Conservation (phyloP, 139 green algal genomes). For the Astrephomene gubernaculifera region DNA sequence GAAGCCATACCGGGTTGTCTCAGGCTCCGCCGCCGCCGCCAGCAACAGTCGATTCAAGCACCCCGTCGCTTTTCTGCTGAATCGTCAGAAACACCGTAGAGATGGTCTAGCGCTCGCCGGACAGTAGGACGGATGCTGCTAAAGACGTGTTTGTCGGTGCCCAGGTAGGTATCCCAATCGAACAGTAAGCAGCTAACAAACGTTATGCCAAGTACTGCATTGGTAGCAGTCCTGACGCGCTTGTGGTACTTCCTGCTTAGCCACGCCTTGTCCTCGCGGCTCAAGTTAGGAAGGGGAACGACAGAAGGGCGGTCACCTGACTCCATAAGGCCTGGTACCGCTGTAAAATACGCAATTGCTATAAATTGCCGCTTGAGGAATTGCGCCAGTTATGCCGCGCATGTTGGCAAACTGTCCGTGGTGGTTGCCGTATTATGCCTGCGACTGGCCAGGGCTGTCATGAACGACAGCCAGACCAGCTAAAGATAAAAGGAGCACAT, state of each 20-base stretch:
- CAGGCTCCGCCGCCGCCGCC: constrained; percentile 6
- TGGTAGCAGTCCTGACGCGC: constrained; percentile 8
- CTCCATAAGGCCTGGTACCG: neutral
- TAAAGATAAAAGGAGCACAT: too few relatives aligned
- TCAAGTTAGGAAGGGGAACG: constrained; percentile 23
- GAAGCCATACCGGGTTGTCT: too few relatives aligned
- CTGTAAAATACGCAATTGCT: too few relatives aligned
- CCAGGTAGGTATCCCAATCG: constrained; percentile 62
- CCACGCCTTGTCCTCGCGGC: constrained; percentile 23
- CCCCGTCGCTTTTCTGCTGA: neutral
- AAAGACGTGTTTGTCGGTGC: constrained; percentile 61
- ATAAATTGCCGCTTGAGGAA: too few relatives aligned
- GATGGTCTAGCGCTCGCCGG: constrained; percentile 29
- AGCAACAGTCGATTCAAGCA: neutral
- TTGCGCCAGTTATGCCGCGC: too few relatives aligned
- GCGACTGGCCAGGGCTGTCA: too few relatives aligned
- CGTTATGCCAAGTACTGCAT: constrained; percentile 3
- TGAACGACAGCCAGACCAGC: too few relatives aligned
- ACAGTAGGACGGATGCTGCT: constrained; percentile 43
- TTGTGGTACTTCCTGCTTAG: constrained; percentile 48
- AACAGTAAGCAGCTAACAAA: constrained; percentile 52
- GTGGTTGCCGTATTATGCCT: neutral
- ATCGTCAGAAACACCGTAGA: constrained; percentile 28
- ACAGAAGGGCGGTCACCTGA: neutral
- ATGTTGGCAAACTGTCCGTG: neutral